Evolutionary conservation across 129 eudicot species (phyloP), one percentile per base, ranked within the genome.

Genomic region (Flaveria bidentis): DNA sequence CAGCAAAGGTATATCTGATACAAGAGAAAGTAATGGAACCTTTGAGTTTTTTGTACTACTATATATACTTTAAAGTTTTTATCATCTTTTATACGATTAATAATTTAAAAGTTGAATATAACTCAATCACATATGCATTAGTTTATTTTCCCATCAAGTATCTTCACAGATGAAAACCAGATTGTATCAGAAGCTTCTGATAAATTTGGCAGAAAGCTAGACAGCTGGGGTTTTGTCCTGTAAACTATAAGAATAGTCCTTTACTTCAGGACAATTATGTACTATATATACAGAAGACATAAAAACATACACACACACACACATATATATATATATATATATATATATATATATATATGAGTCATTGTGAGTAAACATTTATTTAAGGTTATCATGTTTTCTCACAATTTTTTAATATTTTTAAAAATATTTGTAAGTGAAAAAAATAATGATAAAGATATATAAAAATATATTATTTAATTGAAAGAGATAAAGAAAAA

Each of bases 161-260:
- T 61, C 67, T 61, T 61, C 10, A 61, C 67, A 25, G 67, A 61
- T 11, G 42, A 12, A 26, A 12, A 61, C 28, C 67, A 61, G 67
- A 61, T 61, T 61, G 44, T 26, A 61, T 61, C 67, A 61, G 67
- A 61, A 61, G 44, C 42, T 61, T 61, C 67, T 61, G 18, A n/a
- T 61, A 61, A 25, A 26, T 61, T 61, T 61, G 67, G 44, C 67
- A 61, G 67, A 41, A 61, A 61, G 67, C 44, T 26, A 61, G 67
- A 61, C 67, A 61, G 67, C 67, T 61, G 67, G 67, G 67, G 67
- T 14, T 25, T 26, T 61, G 67, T 61, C 42, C 67, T 61, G 42
- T 61, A 26, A 61, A 61, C 42, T 11, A 30, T 41, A 7, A 61
- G 17, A 61, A 61, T 4, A 61, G 67, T 61, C 42, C 66, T 26